A percentile compares a stretch with the other conserved stretches of the same genome.
Evolutionary conservation across 2,329 filamentous ascomycete species (phyloP).

Genomic region (Neofusicoccum ribis): DNA sequence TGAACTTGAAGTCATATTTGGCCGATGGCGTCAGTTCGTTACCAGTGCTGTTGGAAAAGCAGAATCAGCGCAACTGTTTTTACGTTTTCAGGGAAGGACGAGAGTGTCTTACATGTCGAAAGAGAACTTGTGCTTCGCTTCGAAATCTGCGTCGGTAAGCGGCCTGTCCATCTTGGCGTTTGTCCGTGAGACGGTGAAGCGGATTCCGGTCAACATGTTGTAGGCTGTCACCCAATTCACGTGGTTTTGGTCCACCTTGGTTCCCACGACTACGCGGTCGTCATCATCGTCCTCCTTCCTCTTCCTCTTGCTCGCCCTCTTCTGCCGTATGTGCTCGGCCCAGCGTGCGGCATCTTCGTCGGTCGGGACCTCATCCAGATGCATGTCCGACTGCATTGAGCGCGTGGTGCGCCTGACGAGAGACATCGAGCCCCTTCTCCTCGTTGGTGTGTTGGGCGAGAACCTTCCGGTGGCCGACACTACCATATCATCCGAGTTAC

Average conservation of each 20-base stretch:
- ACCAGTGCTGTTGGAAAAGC: conserved; percentile 65
- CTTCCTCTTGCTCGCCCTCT: conserved; percentile 82
- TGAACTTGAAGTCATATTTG: conserved; percentile 99
- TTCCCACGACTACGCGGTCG: conserved; percentile 84
- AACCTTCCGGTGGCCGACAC: conserved; percentile 76
- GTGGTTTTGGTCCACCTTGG: conserved; percentile 95
- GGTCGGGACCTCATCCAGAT: conserved; percentile 77
- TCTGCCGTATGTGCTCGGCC: conserved; percentile 91
- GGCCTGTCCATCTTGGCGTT: conserved; percentile 95
- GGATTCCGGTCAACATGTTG: conserved; percentile 99
- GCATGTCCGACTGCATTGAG: conserved; percentile 80
- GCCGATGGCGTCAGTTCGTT: conserved; percentile 96
- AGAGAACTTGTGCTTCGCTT: conserved; percentile 93
- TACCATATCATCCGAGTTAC: conserved; percentile 52
- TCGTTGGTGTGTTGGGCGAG: conserved; percentile 66
- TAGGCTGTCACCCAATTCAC: conserved; percentile 98
- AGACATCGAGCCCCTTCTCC: conserved; percentile 78
- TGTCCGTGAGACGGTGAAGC: conserved; percentile 91
- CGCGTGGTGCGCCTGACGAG: conserved; percentile 78
- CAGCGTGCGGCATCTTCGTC: conserved; percentile 91
- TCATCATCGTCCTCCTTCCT: conserved; percentile 90
- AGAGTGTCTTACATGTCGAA: conserved; percentile 81
- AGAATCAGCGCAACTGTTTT: not conserved
- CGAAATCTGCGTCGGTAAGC: conserved; percentile 87
- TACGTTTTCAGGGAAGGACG: no score